A percentile compares a stretch with the other conserved stretches of the same genome.
These are phyloP conservation scores for Prunus mira DNA, from an alignment of 306 rosid genomes.

Conservation along the genomic window DNA sequence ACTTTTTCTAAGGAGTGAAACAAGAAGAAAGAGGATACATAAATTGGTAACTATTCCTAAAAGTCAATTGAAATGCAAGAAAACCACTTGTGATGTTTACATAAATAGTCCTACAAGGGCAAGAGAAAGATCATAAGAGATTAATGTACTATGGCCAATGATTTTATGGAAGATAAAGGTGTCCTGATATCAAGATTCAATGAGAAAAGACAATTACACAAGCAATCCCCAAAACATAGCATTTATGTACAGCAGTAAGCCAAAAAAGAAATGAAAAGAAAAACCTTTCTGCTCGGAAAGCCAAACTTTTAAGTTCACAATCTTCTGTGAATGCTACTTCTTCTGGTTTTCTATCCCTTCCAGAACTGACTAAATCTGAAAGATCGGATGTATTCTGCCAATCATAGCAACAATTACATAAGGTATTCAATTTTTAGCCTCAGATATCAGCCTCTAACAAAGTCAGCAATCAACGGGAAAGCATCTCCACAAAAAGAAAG, in stretches of 20 bases:
- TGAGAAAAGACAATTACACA: not conserved
- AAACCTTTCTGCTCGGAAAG: constrained; percentile 89
- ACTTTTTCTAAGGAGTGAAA: not conserved
- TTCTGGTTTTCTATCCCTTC: constrained; percentile 78
- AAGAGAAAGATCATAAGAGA: not conserved
- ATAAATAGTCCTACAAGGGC: not conserved
- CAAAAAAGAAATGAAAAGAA: constrained; percentile 18
- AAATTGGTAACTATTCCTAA: not conserved
- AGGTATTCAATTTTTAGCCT: constrained; percentile 26
- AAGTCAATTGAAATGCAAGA: not conserved
- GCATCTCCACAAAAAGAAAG: constrained; percentile 14
- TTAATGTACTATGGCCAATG: not conserved
- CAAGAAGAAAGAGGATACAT: not conserved
- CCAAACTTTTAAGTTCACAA: constrained; percentile 65
- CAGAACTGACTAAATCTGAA: constrained; percentile 90
- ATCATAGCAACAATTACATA: constrained; percentile 15
- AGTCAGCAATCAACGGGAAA: not conserved
- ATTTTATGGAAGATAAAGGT: not conserved
- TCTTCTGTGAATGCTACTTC: constrained; percentile 72
- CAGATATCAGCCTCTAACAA: not conserved
- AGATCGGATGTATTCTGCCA: constrained; percentile 93
- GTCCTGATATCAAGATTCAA: not conserved
- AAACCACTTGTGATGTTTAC: not conserved
- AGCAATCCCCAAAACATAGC: constrained; percentile 9
- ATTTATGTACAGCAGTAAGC: constrained; percentile 8